Percentiles rank a stretch among this genome's conserved stretches.
Evolutionary conservation across 1,284 basidiomycete genomes (phyloP).

Genomic region (Ganoderma boninense): DNA sequence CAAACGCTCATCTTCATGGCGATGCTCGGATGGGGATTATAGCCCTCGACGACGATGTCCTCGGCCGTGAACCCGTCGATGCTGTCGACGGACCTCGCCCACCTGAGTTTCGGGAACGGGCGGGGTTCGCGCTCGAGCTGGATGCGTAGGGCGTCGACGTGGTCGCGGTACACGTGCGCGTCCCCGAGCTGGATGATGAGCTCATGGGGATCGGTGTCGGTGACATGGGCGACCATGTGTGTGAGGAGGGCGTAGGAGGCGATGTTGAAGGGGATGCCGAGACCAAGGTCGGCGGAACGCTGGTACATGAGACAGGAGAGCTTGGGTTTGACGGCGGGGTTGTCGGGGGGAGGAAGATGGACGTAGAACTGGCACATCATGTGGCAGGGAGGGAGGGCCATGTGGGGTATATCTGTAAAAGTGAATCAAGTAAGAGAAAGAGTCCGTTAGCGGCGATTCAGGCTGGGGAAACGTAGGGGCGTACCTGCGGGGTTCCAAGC

Average conservation of each 20-base stretch:
- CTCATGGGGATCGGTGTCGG: constrained; percentile 86
- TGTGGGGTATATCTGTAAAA: constrained; percentile 81
- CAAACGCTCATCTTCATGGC: constrained; percentile 98
- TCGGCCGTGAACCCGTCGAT: constrained; percentile 88
- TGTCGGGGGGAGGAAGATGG: constrained; percentile 69
- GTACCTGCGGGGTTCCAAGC: constrained; percentile 98
- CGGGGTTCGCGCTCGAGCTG: constrained; percentile 86
- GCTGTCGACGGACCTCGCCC: constrained; percentile 69
- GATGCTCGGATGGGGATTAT: constrained; percentile 87
- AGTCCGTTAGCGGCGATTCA: too few relatives aligned
- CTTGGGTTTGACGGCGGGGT: constrained; percentile 66
- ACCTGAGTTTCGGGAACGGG: constrained; percentile 85
- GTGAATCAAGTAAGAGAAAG: neutral
- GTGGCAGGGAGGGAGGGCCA: constrained; percentile 99
- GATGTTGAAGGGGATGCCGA: constrained; percentile 99
- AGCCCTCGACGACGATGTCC: constrained; percentile 89
- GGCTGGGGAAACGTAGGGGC: constrained; percentile 31
- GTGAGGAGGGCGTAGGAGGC: constrained; percentile 97
- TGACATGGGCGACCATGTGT: constrained; percentile 95
- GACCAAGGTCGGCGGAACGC: constrained; percentile 95
- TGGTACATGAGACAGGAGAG: constrained; percentile 98
- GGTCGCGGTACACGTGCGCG: constrained; percentile 96
- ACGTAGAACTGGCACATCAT: constrained; percentile 99
- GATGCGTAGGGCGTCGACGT: constrained; percentile 84
- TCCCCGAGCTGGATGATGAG: constrained; percentile 95